Evolutionary conservation across 176 grass and related monocot species (phyloP).

Genomic region (Eremochloa ophiuroides): DNA sequence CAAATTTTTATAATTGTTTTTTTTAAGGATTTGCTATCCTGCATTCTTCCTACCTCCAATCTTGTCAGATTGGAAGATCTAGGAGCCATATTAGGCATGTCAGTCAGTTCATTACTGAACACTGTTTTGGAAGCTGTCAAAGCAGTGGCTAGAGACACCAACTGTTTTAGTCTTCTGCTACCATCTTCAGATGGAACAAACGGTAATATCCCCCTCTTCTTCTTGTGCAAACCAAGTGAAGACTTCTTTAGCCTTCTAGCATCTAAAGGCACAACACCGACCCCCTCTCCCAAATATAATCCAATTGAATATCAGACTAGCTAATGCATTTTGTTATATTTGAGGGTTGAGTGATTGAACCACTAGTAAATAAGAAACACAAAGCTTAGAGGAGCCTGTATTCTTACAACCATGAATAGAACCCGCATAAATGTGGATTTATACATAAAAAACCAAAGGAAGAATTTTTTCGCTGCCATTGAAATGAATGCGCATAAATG

Average conservation of each 20-base stretch:
- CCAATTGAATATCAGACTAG: no score
- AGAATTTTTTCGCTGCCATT: no score
- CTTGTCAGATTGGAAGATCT: slow-evolving; percentile 45
- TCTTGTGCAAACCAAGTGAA: slow-evolving; percentile 62
- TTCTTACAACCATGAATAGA: no score
- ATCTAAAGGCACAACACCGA: no score
- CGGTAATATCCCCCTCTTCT: slow-evolving; percentile 67
- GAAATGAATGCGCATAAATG: no score
- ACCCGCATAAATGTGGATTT: no score
- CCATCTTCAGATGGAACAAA: slow-evolving; percentile 60
- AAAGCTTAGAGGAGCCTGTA: no score
- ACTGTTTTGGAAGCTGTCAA: slow-evolving; percentile 52
- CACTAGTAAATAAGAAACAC: no score
- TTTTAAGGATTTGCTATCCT: slow-evolving; percentile 34
- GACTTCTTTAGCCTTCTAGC: slow-evolving; percentile 52
- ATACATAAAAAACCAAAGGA: no score
- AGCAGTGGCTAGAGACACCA: slow-evolving; percentile 78
- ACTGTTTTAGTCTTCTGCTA: slow-evolving; percentile 51
- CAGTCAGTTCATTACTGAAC: slow-evolving; percentile 73
- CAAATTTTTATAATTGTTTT: not conserved
- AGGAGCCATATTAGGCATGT: slow-evolving; percentile 53
- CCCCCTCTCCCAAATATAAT: no score
- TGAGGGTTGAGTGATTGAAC: no score
- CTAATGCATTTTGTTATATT: no score
- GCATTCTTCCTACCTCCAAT: slow-evolving; percentile 63